Evolutionary conservation across 768 basidiomycete species (phyloP), one percentile per base, ranked within the genome.

Genomic region (Lactarius indigo): DNA sequence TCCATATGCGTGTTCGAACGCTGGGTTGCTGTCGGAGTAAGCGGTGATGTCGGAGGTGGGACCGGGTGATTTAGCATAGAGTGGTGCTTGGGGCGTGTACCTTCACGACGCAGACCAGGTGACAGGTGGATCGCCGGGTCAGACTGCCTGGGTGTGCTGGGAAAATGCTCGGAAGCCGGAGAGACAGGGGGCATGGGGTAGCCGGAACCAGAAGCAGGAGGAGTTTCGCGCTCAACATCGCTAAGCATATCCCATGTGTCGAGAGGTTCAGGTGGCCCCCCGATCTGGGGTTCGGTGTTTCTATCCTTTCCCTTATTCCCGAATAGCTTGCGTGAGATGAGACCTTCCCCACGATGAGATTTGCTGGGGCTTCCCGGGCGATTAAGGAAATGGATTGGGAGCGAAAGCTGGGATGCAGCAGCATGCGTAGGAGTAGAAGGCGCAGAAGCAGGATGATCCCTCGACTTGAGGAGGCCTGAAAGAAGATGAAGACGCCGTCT

Each of bases 401-500:
- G 70, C 13, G 70, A 71, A 26, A 71, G 55, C 42, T 69, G 68
- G 42, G 70, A 71, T 42, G 70, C 57, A 2, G 41, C 62, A 18
- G 64, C 70, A 41, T 70, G 55, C 20, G 70, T 70, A 18, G 70
- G 70, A 26, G 70, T 70, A 41, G 70, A 71, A 20, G 70, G 70
- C 5, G 60, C 59, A 26, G 70, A 71, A 20, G 68, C 39, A 35
- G 68, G 44, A n/a, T 71, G 58, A 39, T 70, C 69, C 41, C 54
- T 70, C 18, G 64, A 61, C 31, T 69, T 69, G 28, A 61, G 59
- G 37, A 61, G 17, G 44, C 59, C 58, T 1, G 69, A 65, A 56
- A 70, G 68, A 17, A 70, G 47, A 31, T 70, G 68, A 12, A 70
- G 69, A 35, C 69, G 68, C 41, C 64, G 59, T 42, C 60, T 69